A percentile compares a stretch with the other conserved stretches of the same genome.
Conservation (phyloP, 2,329 filamentous ascomycete species). For the Helotiales sp. region DNA sequence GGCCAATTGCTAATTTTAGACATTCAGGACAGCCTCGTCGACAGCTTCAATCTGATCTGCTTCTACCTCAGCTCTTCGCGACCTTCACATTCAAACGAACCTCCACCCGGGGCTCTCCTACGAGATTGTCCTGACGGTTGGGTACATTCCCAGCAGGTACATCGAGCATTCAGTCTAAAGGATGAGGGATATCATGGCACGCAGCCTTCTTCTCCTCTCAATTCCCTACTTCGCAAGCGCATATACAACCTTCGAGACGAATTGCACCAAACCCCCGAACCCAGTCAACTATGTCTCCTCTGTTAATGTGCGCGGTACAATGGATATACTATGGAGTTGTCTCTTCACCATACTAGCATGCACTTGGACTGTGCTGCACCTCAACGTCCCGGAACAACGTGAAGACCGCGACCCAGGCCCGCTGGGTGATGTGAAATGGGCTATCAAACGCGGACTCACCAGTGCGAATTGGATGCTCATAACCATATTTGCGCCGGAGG, state of each 20-base stretch:
- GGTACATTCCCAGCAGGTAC: too few relatives aligned
- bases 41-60: neutral
- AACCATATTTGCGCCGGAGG: conserved; percentile 11
- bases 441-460: neutral
- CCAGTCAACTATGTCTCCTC: conserved; percentile 20
- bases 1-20: neutral
- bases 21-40: neutral
- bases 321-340: conserved; percentile 28
- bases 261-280: conserved; percentile 3
- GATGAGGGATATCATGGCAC: too few relatives aligned
- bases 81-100: neutral
- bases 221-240: neutral
- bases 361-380: conserved; percentile 28
- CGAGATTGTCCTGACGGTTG: too few relatives aligned
- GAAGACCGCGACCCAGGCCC: neutral
- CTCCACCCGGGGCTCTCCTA: neutral
- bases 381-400: conserved; percentile 23
- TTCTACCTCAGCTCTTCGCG: neutral
- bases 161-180: too few relatives aligned
- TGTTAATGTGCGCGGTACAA: conserved; percentile 20
- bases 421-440: conserved; percentile 10
- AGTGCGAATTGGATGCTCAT: conserved; percentile 8
- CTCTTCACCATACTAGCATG: conserved; percentile 25
- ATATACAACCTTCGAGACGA: conserved; percentile 12
- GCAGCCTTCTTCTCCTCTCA: neutral